These are phyloP conservation scores for Fusarium longipes DNA, from an alignment of 2,329 filamentous ascomycete species.

Conservation along the genomic window DNA sequence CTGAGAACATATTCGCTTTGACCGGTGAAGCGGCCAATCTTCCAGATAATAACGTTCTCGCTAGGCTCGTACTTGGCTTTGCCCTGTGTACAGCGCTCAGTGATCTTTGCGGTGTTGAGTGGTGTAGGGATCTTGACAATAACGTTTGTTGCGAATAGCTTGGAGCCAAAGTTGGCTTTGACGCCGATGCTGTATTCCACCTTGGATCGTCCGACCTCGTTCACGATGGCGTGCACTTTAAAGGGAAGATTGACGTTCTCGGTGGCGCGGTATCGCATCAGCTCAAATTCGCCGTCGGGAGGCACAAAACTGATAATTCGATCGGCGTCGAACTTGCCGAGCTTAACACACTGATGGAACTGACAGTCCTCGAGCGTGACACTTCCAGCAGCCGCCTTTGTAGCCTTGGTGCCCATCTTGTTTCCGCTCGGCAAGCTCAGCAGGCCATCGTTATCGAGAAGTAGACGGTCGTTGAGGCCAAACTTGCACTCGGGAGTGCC, in stretches of 20 bases:
- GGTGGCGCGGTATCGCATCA: constrained; percentile 98
- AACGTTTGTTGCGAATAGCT: constrained; percentile 97
- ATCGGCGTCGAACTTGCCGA: constrained; percentile 96
- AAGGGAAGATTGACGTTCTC: constrained; percentile 99
- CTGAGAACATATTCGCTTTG: constrained; percentile 95
- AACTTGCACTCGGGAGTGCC: constrained; percentile 99
- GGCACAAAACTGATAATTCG: constrained; percentile 97
- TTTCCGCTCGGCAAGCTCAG: constrained; percentile 78
- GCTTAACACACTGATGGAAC: constrained; percentile 98
- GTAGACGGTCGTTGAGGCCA: constrained; percentile 92
- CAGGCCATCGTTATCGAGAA: constrained; percentile 82
- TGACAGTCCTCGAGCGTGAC: constrained; percentile 98
- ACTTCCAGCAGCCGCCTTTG: constrained; percentile 92
- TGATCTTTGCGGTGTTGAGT: constrained; percentile 94
- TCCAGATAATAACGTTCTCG: constrained; percentile 99
- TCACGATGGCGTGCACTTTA: constrained; percentile 98
- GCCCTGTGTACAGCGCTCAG: constrained; percentile 91
- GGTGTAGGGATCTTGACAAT: constrained; percentile 94
- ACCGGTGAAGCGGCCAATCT: constrained; percentile 98
- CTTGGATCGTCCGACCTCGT: constrained; percentile 95
- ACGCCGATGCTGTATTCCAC: constrained; percentile 99
- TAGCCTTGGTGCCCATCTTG: constrained; percentile 84
- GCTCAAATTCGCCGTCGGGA: constrained; percentile 96
- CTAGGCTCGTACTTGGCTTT: constrained; percentile 99
- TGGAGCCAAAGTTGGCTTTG: constrained; percentile 94